Evolutionary conservation across 441 rosid genomes (phyloP).

Genomic region (Gossypium laxum): DNA sequence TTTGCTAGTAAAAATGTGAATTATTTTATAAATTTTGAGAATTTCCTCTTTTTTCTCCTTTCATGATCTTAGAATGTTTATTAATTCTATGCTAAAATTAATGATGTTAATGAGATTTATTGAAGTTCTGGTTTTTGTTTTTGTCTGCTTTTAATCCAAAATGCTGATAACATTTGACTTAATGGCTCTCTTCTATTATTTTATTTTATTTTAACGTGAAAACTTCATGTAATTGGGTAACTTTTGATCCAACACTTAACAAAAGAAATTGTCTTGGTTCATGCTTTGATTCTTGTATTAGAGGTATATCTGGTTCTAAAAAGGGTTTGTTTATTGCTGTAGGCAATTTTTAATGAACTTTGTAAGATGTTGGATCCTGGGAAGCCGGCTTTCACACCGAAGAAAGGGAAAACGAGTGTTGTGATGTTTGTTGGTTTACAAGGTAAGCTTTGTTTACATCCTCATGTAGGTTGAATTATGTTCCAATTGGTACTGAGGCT

Average conservation of each 20-base stretch:
- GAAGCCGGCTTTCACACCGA: constrained; percentile 74
- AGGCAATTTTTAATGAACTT: constrained; percentile 83
- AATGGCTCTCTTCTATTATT: background rate
- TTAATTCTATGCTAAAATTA: background rate
- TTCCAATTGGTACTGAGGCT: background rate
- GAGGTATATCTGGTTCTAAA: background rate
- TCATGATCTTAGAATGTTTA: background rate
- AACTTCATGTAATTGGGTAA: background rate
- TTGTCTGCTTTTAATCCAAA: background rate
- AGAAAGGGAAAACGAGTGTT: constrained; percentile 73
- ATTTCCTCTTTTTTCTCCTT: background rate
- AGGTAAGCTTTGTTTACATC: constrained; percentile 34
- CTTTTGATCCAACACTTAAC: background rate
- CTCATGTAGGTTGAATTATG: background rate
- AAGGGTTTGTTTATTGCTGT: background rate
- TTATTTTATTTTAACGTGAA: background rate
- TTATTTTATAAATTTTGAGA: background rate
- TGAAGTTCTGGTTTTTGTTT: background rate
- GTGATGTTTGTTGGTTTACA: constrained; percentile 92
- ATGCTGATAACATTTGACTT: background rate
- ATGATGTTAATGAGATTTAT: background rate
- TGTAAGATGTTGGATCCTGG: constrained; percentile 90
- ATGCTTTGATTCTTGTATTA: background rate
- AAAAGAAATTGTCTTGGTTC: background rate
- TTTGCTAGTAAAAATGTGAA: background rate